phyloP scores from a whole-genome alignment of 75 land plant genomes.

The Pinus taeda region DNA sequence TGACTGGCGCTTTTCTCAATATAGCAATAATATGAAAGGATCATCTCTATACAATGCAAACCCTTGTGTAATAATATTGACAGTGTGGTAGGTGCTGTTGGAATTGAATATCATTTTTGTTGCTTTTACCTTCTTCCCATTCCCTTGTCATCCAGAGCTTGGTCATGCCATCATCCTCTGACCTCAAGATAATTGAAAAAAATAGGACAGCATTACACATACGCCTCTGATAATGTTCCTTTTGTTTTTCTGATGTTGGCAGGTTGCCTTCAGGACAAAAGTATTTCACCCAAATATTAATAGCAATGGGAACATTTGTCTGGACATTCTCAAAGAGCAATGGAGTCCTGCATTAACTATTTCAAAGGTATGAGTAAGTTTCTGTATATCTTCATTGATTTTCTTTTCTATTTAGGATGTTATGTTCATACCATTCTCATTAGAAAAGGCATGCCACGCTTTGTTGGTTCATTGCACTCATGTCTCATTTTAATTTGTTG shows the following conservation, averaged over 20 bases:
- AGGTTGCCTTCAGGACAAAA: conserved; percentile 80
- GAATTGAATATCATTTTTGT: no score
- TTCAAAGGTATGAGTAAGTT: conserved; percentile 55
- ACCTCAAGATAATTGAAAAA: neutral
- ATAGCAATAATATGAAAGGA: no score
- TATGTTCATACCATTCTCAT: neutral
- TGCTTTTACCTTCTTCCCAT: no score
- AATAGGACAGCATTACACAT: neutral
- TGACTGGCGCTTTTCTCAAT: no score
- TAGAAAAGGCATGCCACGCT: neutral
- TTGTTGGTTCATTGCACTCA: neutral
- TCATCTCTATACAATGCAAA: no score
- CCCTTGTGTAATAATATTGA: no score
- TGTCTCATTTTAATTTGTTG: neutral
- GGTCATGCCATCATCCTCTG: neutral
- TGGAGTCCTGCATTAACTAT: conserved; percentile 91
- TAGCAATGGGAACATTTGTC: conserved; percentile 87
- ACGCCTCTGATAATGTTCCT: neutral
- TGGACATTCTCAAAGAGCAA: conserved; percentile 83
- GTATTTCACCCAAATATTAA: conserved; percentile 91
- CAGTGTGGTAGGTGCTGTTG: no score
- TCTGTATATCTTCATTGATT: conserved; percentile 1
- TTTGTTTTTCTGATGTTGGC: neutral
- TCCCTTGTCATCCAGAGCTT: neutral
- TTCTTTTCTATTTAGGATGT: conserved; percentile 7